A percentile compares a stretch with the other conserved stretches of the same genome.
Evolutionary conservation across 2,329 filamentous ascomycete genomes (phyloP).

Genomic region (Sarocladium oryzae): DNA sequence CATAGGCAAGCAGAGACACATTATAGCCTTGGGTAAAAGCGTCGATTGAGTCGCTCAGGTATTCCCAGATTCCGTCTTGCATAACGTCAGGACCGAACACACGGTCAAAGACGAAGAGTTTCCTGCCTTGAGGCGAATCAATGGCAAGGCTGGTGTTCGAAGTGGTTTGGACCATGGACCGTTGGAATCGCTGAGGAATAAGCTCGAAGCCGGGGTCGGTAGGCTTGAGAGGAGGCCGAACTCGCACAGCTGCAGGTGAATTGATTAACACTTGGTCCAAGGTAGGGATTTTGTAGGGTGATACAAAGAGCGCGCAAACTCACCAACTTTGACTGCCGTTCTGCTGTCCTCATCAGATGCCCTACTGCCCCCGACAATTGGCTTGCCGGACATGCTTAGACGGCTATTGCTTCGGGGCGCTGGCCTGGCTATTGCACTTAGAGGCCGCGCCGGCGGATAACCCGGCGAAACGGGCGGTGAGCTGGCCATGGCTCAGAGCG

Average conservation of each 20-base stretch:
- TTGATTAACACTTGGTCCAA: not conserved
- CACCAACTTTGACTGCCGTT: constrained; percentile 95
- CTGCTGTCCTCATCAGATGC: constrained; percentile 85
- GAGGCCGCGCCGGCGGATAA: constrained; percentile 56
- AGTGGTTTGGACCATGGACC: constrained; percentile 84
- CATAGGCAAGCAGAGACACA: constrained; percentile 93
- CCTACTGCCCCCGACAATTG: constrained; percentile 67
- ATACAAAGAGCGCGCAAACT: constrained; percentile 32
- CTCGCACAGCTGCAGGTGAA: constrained; percentile 66
- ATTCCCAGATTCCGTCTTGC: constrained; percentile 92
- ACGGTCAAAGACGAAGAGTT: constrained; percentile 93
- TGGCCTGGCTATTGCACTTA: constrained; percentile 74
- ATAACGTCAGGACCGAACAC: constrained; percentile 79
- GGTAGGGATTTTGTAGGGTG: not conserved
- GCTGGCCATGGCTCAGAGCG: constrained; percentile 8
- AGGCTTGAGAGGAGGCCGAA: constrained; percentile 77
- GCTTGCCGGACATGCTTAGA: constrained; percentile 77
- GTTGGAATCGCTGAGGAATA: constrained; percentile 91
- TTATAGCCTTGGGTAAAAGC: constrained; percentile 97
- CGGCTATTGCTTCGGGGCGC: constrained; percentile 72
- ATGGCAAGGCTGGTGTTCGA: constrained; percentile 80
- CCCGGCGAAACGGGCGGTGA: constrained; percentile 65
- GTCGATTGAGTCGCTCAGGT: constrained; percentile 80
- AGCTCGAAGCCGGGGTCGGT: constrained; percentile 89
- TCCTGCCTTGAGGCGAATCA: constrained; percentile 85